Evolutionary conservation across 352 stramenopile genomes (phyloP), one percentile per base, ranked within the genome.

Genomic region (Phytopythium boreale): DNA sequence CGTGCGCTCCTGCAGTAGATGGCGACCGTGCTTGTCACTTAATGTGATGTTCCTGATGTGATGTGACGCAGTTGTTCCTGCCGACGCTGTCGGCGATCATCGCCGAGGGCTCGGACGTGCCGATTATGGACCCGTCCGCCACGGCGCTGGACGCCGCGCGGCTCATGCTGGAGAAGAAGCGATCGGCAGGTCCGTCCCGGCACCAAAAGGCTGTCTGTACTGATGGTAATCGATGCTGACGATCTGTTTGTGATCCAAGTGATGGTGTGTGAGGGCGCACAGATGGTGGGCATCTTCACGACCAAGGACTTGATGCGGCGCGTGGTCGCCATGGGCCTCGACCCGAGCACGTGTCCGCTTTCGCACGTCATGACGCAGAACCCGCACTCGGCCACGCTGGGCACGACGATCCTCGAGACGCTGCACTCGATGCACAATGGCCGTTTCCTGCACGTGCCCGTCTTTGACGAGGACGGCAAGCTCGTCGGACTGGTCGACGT

Each of bases 401-500:
- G 97, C 62, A 98, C 96, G 27, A 97, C 95, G 24, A 97, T 99
- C 31, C 73, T 99, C 51, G 97, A 99, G 63, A 98, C 96, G 17
- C 76, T 99, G 53, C 96, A 99, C 72, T 97, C 93, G 56, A 99
- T 99, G 95, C 96, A 98, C 72, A 97, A 99, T 53, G 95, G 98
- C 26, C 89, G 90, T 36, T 99, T 99, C 75, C 70, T 99, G 26
- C 97, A 98, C 58, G 79, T 99, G 11, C 97, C 97, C 12, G 96
- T 99, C 3, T 96, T 98, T 61, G 90, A 98, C 64, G 74, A 88
- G 19, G 65, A 87, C 66, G 86, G 80, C n/a, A 88, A 79, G 39
- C 82, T 99, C 31, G 81, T 98, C 46, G 97, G 95, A 12, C 75
- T 99, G 19, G 97, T 99, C 12, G 96, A 99, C 74, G 96, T 99